Conservation (phyloP, 306 rosid genomes). For the Castanopsis chinensis region DNA sequence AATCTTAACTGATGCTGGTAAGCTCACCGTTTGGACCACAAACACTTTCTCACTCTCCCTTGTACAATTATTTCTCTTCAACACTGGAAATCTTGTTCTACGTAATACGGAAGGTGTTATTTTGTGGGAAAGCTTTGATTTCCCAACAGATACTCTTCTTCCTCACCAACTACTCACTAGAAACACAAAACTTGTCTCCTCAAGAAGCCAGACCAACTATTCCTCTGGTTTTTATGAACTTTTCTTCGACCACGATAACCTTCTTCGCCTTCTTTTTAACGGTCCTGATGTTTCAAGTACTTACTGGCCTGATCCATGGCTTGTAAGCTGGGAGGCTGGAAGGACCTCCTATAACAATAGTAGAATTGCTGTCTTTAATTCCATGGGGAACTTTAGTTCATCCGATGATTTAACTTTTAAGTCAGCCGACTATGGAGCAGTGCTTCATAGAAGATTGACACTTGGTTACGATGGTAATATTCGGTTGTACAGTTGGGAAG, state of each 20-base stretch:
- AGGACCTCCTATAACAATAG: constrained; percentile 44
- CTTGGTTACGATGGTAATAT: too few species aligned
- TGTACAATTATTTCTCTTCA: constrained; percentile 12
- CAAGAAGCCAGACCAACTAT: constrained; percentile 41
- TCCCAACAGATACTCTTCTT: constrained; percentile 50
- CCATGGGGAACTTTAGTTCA: too few species aligned
- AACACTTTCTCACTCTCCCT: neutral
- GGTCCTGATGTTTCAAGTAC: constrained; percentile 45
- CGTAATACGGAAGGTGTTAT: neutral
- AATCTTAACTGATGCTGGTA: constrained; percentile 30
- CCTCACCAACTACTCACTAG: constrained; percentile 42
- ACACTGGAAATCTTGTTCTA: constrained; percentile 44
- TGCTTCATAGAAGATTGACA: too few species aligned
- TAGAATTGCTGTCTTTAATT: constrained; percentile 28
- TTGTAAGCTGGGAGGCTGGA: constrained; percentile 25
- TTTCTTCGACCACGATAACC: constrained; percentile 41
- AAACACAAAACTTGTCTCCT: constrained; percentile 35
- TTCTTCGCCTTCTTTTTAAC: constrained; percentile 52
- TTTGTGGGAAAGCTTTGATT: constrained; percentile 55
- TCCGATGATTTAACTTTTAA: too few species aligned
- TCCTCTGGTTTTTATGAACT: constrained; percentile 51
- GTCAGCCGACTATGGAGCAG: too few species aligned
- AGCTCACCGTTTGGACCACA: constrained; percentile 41
- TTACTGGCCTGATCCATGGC: constrained; percentile 59
- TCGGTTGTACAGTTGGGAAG: too few species aligned